A percentile compares a stretch with the other conserved stretches of the same genome.
These are phyloP conservation scores for Cicer bijugum DNA, from an alignment of 306 rosid genomes.

Conservation along the genomic window DNA sequence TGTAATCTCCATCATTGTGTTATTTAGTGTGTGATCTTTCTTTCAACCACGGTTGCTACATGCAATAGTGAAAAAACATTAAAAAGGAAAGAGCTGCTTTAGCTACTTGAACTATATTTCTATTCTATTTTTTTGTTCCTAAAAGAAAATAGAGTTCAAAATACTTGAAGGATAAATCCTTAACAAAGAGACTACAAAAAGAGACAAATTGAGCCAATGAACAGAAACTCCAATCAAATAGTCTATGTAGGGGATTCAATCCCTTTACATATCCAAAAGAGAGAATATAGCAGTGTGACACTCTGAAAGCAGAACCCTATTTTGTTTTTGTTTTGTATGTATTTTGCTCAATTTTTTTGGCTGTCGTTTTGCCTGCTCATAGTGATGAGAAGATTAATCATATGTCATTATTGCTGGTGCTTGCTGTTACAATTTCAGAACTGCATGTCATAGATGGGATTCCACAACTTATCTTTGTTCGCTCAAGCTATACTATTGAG, in stretches of 20 bases:
- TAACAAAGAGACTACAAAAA: background rate
- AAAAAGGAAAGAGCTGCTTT: background rate
- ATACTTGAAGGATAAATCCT: conserved; percentile 7
- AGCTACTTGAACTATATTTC: conserved; percentile 23
- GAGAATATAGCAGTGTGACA: background rate
- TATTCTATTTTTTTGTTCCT: background rate
- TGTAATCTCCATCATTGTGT: conserved; percentile 32
- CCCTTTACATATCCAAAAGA: conserved; percentile 10
- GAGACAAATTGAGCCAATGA: background rate
- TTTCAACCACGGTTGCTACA: conserved; percentile 33
- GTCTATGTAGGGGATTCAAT: background rate
- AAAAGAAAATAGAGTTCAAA: conserved; percentile 10
- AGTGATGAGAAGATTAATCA: conserved; percentile 39
- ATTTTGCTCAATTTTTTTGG: conserved; percentile 23
- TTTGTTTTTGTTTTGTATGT: conserved; percentile 22
- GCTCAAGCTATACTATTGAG: conserved; percentile 92
- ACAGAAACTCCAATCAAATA: background rate
- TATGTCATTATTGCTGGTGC: conserved; percentile 46
- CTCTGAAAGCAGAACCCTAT: background rate
- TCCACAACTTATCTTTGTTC: conserved; percentile 90
- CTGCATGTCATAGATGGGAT: conserved; percentile 95
- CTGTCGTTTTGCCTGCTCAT: conserved; percentile 27
- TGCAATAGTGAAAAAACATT: conserved; percentile 10
- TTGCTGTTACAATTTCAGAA: conserved; percentile 59
- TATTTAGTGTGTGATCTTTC: conserved; percentile 31